phyloP scores from a whole-genome alignment of 371 early-diverging fungal species.

The Thermomucor indicae-seudaticae region DNA sequence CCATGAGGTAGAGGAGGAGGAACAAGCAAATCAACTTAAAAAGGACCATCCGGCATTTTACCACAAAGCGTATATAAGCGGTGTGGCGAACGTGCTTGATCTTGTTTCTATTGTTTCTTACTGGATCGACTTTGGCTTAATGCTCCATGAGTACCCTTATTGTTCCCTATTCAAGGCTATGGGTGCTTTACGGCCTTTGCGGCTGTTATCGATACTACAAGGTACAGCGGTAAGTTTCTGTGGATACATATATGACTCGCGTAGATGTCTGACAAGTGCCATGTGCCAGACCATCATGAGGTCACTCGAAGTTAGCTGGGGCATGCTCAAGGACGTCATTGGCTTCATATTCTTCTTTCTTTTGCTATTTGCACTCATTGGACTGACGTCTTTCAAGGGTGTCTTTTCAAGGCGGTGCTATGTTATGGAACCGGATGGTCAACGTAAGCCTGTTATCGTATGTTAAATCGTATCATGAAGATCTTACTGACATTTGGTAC shows the following conservation, averaged over 20 bases:
- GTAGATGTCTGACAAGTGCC: too few species aligned
- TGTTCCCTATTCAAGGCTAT: slow-evolving; percentile 53
- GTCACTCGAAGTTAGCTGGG: slow-evolving; percentile 52
- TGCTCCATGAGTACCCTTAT: slow-evolving; percentile 36
- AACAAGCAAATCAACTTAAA: too few species aligned
- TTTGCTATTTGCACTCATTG: slow-evolving; percentile 52
- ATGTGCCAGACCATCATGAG: slow-evolving; percentile 45
- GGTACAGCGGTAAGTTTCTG: slow-evolving; percentile 50
- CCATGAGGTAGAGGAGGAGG: too few species aligned
- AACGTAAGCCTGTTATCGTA: slow-evolving; percentile 29
- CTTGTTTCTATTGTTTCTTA: slow-evolving; percentile 40
- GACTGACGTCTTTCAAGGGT: slow-evolving; percentile 51
- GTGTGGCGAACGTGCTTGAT: slow-evolving; percentile 48
- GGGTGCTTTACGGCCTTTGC: slow-evolving; percentile 47
- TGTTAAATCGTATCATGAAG: background rate
- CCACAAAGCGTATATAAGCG: slow-evolving; percentile 37
- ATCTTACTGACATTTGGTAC: background rate
- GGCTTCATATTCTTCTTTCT: slow-evolving; percentile 56
- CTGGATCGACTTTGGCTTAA: slow-evolving; percentile 51
- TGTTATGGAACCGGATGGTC: slow-evolving; percentile 11
- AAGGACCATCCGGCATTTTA: background rate
- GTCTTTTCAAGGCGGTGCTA: slow-evolving; percentile 50
- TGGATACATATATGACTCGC: too few species aligned
- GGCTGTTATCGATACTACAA: slow-evolving; percentile 41
- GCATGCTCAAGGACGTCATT: slow-evolving; percentile 45